Base-by-base conservation (phyloP, 352 stramenopile genomes). In the Phytophthora sp. region DNA sequence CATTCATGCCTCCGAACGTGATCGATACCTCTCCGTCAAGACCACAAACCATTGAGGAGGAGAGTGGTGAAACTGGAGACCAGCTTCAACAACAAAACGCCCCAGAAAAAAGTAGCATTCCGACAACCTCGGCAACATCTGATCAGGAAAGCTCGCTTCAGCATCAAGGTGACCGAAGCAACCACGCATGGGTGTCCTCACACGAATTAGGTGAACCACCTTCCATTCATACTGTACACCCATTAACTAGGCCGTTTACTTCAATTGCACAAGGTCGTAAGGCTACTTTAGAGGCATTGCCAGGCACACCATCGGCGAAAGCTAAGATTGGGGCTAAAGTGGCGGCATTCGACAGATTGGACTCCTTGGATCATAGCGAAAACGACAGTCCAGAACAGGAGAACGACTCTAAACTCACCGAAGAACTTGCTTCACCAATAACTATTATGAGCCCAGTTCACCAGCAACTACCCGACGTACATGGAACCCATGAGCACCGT, bases 201-300 rank as follows among this genome's bases (percentile, higher is more conserved):
- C 39, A 30, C n/a, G 54, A 62, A 23, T 15, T 20, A 30, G 55
- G 37, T 21, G 61, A 74, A 5, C 30, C 43, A 9, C 42, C 60
- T 30, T 70, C 66, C 5, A 41, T 67, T 46, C 54, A 67, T n/a
- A 28, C 37, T n/a, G 41, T 63, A 20, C 49, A 71, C 34, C 49
- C 61, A 2, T 28, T 74, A n/a, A 71, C 66, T 38, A 59, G 49
- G 32, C 60, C 66, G 13, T 58, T 67, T 23, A 57, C 41, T 12
- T 37, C 66, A 30, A 66, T 61, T 27, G 54, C 59, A 3, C 54
- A 67, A 44, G 66, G 66, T 7, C 60, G 66, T n/a, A 74, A 67
- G 43, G 17, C 46, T 41, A 71, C 55, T n/a, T 55, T 74, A 24
- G 60, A 74, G 39, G 66, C 66, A 18, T 48, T 74, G 24, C 60